Evolutionary conservation across 2,329 filamentous ascomycete species (phyloP), one percentile per base, ranked within the genome.

Genomic region (Pseudopyrenochaeta lycopersici): DNA sequence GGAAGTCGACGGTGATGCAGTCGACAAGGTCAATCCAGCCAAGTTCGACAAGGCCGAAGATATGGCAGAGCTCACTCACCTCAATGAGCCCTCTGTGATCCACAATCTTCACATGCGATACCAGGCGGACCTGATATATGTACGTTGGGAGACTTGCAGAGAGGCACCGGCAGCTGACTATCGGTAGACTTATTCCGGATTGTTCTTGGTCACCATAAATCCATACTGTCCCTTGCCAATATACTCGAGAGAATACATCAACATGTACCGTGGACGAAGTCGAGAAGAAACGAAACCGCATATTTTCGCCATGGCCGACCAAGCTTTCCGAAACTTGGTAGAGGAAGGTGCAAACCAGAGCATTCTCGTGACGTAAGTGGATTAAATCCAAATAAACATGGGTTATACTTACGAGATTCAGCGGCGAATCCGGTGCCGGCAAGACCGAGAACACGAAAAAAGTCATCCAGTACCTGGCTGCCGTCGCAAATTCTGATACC

Each of bases 361-460:
- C 69, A 99, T 99, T 67, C 82, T 99, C 46, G 96, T 99, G 18
- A 99, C 95, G 79, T 84, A 73, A 72, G 82, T 79, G 21, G 29
- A 4, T n/a, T n/a, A 12, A 43, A 48, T 15, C 14, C 10, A 7
- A 2, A 36, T 17, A 9, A 1, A 23, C n/a, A 18, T 12, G 27
- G 15, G 7, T 2, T 12, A 4, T 30, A 35, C 70, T 75, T 49
- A 75, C 51, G 31, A 7, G 4, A 2, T 20, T 36, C 49, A 84
- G 82, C 2, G 95, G 95, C 77, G 95, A 99, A 79, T 99, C 95
- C 15, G 95, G 95, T 72, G 95, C 95, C 30, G 95, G 95, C 66
- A 99, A 99, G 80, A 99, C 95, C 0, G 95, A 99, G 75, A 99
- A 99, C 73, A 99, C 95, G 14, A 99, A 99, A 74, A 99, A 99